Evolutionary conservation across 2,329 filamentous ascomycete species (phyloP).

Genomic region (Monosporascus sp.): DNA sequence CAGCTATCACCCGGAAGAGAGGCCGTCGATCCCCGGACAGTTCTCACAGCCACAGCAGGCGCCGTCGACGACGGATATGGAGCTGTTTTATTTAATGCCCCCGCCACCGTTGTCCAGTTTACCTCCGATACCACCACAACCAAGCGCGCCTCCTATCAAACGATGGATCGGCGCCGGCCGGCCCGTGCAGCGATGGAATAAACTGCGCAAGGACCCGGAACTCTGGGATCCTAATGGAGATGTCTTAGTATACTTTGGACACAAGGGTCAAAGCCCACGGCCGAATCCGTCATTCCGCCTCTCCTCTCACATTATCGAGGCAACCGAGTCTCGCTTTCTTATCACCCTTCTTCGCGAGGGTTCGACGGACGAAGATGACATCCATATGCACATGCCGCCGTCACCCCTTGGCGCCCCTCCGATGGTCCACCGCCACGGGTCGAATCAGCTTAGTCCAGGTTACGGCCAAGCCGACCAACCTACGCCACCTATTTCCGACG

Average conservation of each 20-base stretch:
- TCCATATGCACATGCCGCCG: conserved; percentile 31
- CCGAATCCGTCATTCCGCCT: conserved; percentile 51
- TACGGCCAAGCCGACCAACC: conserved; percentile 29
- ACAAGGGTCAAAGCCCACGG: conserved; percentile 36
- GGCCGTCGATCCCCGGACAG: conserved; percentile 18
- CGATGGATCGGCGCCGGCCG: conserved; percentile 48
- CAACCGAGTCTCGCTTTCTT: conserved; percentile 49
- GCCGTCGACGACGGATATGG: conserved; percentile 13
- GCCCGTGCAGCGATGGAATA: conserved; percentile 48
- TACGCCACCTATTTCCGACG: conserved; percentile 41
- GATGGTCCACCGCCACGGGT: conserved; percentile 31
- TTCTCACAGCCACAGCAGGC: conserved; percentile 12
- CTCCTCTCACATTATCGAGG: conserved; percentile 53
- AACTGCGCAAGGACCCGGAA: conserved; percentile 53
- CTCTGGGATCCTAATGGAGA: conserved; percentile 58
- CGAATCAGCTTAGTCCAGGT: conserved; percentile 17
- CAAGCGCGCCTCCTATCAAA: conserved; percentile 36
- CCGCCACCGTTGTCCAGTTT: conserved; percentile 40
- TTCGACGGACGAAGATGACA: conserved; percentile 38
- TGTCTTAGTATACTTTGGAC: conserved; percentile 50
- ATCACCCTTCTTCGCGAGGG: conserved; percentile 49
- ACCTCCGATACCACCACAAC: conserved; percentile 33
- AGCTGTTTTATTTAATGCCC: conserved; percentile 18
- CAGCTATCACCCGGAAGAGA: conserved; percentile 15
- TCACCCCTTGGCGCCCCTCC: conserved; percentile 37